Conservation (phyloP, 2,329 filamentous ascomycete genomes). For the Lecanicillium sp. region DNA sequence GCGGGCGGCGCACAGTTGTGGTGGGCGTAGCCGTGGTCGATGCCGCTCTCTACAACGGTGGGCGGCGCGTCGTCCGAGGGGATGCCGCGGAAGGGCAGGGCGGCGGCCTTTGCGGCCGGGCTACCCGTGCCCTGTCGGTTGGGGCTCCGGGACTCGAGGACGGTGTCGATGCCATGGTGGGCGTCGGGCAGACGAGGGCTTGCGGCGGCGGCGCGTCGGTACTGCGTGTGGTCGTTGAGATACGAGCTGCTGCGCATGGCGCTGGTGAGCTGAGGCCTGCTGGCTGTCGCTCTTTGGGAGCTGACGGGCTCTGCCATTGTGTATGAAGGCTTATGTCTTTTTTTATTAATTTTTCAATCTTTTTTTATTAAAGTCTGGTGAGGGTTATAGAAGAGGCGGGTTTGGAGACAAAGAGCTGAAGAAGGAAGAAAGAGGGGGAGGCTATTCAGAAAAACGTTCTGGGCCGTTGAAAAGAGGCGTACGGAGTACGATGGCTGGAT, state of each 20-base stretch:
- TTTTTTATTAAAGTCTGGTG: no score
- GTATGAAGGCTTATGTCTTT: not conserved
- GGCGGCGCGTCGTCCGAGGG: slow-evolving; percentile 54
- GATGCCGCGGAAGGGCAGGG: slow-evolving; percentile 52
- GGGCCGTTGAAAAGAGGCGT: no score
- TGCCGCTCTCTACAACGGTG: slow-evolving; percentile 54
- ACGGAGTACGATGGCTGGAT: no score
- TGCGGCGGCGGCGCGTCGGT: slow-evolving; percentile 37
- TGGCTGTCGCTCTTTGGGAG: not conserved
- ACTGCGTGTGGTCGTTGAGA: slow-evolving; percentile 58
- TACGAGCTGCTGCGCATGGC: slow-evolving; percentile 56
- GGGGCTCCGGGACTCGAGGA: slow-evolving; percentile 49
- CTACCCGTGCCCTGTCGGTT: slow-evolving; percentile 28
- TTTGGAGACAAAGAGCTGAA: not conserved
- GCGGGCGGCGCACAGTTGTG: slow-evolving; percentile 52
- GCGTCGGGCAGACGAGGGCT: slow-evolving; percentile 47
- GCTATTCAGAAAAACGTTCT: no score
- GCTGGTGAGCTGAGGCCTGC: slow-evolving; percentile 43
- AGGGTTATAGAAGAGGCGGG: no score
- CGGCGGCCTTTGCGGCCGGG: slow-evolving; percentile 25
- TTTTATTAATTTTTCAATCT: not conserved
- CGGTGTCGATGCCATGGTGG: slow-evolving; percentile 58
- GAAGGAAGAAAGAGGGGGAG: no score
- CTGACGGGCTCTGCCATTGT: slow-evolving; percentile 10
- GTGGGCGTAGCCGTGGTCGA: slow-evolving; percentile 58